phyloP scores from a whole-genome alignment of 2,329 filamentous ascomycete species.

The Periglandula ipomoeae region DNA sequence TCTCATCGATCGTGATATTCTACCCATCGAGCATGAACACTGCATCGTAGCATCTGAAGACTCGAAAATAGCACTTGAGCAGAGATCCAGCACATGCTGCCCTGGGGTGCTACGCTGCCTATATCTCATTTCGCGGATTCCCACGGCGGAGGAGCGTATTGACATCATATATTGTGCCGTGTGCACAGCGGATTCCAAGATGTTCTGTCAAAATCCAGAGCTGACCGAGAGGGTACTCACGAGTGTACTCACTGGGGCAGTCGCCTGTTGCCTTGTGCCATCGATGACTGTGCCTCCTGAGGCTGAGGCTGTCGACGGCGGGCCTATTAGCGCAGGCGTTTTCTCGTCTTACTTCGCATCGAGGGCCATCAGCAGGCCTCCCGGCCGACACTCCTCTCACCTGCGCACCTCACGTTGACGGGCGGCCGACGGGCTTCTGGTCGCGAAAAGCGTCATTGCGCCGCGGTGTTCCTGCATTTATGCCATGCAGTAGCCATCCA shows the following conservation, averaged over 20 bases:
- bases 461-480: constrained; percentile 19
- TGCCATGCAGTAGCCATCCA: constrained; percentile 10
- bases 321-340: neutral
- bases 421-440: neutral
- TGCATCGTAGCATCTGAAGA: no score
- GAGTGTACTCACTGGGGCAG: constrained; percentile 1
- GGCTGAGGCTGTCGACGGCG: neutral
- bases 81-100: neutral
- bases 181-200: neutral
- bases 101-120: no score
- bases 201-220: neutral
- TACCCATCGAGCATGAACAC: no score
- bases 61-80: neutral
- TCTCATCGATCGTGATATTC: no score
- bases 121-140: neutral
- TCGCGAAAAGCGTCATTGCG: constrained; percentile 10
- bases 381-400: constrained; percentile 5
- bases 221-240: neutral
- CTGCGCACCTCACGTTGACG: constrained; percentile 9
- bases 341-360: neutral
- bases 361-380: constrained; percentile 10
- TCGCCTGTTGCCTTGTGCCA: neutral
- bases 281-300: constrained; percentile 7
- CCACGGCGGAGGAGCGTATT: neutral
- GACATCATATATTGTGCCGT: neutral